Evolutionary conservation across 352 stramenopile genomes (phyloP).

Genomic region (Globisporangium yorkense): DNA sequence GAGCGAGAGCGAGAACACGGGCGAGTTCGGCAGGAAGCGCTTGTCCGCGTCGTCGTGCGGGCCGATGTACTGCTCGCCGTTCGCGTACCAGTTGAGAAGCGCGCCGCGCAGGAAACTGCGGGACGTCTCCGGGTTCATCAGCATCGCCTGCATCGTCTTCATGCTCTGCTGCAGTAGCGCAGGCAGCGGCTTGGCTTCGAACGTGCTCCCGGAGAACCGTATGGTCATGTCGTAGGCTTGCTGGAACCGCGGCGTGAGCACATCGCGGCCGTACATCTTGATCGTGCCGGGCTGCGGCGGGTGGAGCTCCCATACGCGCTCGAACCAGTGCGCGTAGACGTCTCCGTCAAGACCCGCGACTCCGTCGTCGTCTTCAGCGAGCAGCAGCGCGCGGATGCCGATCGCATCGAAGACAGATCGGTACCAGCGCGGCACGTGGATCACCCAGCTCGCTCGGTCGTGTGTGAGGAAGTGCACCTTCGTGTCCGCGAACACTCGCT

Average conservation of each 20-base stretch:
- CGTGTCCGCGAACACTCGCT: slow-evolving; percentile 1
- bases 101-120: slow-evolving; percentile 32
- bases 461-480: slow-evolving; percentile 19
- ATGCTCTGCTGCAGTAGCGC: slow-evolving; percentile 28
- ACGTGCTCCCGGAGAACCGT: slow-evolving; percentile 53
- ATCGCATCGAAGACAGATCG: slow-evolving; percentile 12
- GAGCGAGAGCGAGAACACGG: slow-evolving; percentile 34
- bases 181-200: slow-evolving; percentile 41
- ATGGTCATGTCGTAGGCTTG: slow-evolving; percentile 41
- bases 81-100: slow-evolving; percentile 82
- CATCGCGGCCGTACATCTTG: slow-evolving; percentile 58
- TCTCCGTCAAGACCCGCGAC: neutral
- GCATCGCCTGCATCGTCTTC: slow-evolving; percentile 33
- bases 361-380: neutral
- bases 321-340: slow-evolving; percentile 15
- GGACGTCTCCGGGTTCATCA: slow-evolving; percentile 23
- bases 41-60: slow-evolving; percentile 68
- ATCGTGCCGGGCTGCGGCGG: slow-evolving; percentile 33
- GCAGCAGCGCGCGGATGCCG: neutral
- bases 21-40: slow-evolving; percentile 30
- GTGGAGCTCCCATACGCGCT: slow-evolving; percentile 53
- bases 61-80: slow-evolving; percentile 79
- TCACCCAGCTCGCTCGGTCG: slow-evolving; percentile 44
- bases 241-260: slow-evolving; percentile 61
- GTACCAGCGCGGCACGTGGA: slow-evolving; percentile 55